These are phyloP conservation scores for Remersonia thermophila DNA, from an alignment of 2,329 filamentous ascomycete genomes.

Conservation along the genomic window DNA sequence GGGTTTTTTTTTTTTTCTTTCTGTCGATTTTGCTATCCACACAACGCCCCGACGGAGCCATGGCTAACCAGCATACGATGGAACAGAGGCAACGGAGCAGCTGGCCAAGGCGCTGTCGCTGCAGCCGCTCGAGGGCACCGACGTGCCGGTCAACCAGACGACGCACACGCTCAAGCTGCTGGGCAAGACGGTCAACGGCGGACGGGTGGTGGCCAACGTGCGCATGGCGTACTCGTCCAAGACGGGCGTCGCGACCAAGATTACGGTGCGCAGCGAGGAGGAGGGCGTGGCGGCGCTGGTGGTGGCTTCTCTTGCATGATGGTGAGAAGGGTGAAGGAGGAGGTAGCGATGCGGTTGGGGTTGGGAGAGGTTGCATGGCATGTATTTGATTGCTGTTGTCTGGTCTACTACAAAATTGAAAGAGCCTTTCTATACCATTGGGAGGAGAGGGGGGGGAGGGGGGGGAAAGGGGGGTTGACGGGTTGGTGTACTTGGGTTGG, in stretches of 20 bases:
- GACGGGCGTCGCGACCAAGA: constrained; percentile 90
- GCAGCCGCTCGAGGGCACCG: constrained; percentile 87
- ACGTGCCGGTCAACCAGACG: constrained; percentile 74
- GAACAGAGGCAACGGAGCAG: constrained; percentile 81
- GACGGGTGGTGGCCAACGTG: constrained; percentile 74
- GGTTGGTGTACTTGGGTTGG: too few species aligned
- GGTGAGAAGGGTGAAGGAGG: constrained; percentile 31
- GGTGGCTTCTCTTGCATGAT: constrained; percentile 73
- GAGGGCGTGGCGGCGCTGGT: constrained; percentile 78
- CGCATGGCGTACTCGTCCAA: constrained; percentile 92
- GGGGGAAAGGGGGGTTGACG: too few species aligned
- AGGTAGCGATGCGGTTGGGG: too few species aligned
- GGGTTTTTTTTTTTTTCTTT: constrained; percentile 36
- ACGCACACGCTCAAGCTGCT: constrained; percentile 93
- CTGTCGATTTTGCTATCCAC: too few species aligned
- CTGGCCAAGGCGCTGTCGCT: constrained; percentile 76
- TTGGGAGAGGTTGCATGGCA: too few species aligned
- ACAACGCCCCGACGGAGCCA: too few species aligned
- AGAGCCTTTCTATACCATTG: constrained; percentile 7
- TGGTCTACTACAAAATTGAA: too few species aligned
- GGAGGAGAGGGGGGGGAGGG: too few species aligned
- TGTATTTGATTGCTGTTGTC: too few species aligned
- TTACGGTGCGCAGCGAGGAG: constrained; percentile 84
- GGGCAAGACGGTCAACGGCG: constrained; percentile 86
- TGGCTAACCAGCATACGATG: constrained; percentile 3